Percentiles rank a stretch among this genome's conserved stretches.
Conservation (phyloP, 2,329 filamentous ascomycete species). For the Clarireedia hainanense region DNA sequence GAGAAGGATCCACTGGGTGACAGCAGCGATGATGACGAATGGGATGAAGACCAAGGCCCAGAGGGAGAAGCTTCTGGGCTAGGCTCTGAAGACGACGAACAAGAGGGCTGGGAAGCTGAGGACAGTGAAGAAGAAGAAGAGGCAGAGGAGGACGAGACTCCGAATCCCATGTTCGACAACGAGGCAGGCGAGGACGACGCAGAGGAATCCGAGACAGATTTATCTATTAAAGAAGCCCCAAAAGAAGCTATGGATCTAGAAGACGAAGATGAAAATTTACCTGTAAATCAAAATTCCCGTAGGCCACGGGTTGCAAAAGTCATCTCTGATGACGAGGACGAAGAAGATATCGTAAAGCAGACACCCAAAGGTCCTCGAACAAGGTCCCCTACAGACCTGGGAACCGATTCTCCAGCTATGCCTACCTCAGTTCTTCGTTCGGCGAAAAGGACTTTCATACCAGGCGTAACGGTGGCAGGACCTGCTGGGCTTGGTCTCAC, state of each 20-base stretch:
- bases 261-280: constrained; percentile 24
- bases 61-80: constrained; percentile 32
- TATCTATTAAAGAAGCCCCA: constrained; percentile 27
- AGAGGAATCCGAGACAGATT: constrained; percentile 23
- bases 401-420: constrained; percentile 38
- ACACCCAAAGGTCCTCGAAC: constrained; percentile 16
- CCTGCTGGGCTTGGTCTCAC: constrained; percentile 67
- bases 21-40: constrained; percentile 49
- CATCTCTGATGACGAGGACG: constrained; percentile 37
- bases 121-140: constrained; percentile 42
- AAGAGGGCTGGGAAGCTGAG: constrained; percentile 31
- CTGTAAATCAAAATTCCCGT: constrained; percentile 12
- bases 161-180: constrained; percentile 25
- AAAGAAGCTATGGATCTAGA: constrained; percentile 21
- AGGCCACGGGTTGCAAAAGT: constrained; percentile 23
- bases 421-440: constrained; percentile 61
- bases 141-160: constrained; percentile 30
- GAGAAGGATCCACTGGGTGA: constrained; percentile 38
- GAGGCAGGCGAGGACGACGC: constrained; percentile 34
- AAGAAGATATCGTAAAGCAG: constrained; percentile 27
- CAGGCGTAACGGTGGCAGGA: constrained; percentile 53
- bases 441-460: constrained; percentile 62
- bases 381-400: constrained; percentile 28
- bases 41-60: constrained; percentile 35
- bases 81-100: constrained; percentile 33